Conservation (phyloP, 306 rosid species). For the Vigna unguiculata region DNA sequence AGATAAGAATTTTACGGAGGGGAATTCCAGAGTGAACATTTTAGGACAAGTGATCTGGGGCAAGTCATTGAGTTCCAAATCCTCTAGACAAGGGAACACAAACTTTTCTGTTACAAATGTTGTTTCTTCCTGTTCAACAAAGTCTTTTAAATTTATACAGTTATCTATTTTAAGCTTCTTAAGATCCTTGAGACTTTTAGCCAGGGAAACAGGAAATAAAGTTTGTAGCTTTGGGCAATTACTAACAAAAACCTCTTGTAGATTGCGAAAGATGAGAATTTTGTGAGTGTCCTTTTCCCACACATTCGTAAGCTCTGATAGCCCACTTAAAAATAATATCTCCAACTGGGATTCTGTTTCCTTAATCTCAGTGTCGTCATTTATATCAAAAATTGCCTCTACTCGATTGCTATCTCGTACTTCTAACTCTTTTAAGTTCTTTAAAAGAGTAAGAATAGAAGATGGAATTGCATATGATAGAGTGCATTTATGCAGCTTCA, state of each 20-base stretch:
- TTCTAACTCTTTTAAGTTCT: too few species aligned
- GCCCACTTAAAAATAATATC: neutral
- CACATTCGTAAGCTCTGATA: neutral
- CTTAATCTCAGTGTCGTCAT: neutral
- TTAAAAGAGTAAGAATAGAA: too few species aligned
- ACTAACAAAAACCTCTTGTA: neutral
- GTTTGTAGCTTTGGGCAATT: neutral
- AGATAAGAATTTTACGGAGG: too few species aligned
- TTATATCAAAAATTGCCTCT: constrained; percentile 3
- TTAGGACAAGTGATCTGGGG: too few species aligned
- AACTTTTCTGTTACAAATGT: too few species aligned
- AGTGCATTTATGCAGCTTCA: too few species aligned
- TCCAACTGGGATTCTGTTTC: neutral
- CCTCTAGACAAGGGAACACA: too few species aligned
- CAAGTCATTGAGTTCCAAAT: too few species aligned
- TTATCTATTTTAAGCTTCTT: neutral
- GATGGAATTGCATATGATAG: too few species aligned
- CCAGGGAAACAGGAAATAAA: neutral
- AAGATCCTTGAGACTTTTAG: neutral
- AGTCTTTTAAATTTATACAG: neutral
- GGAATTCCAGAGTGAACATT: too few species aligned
- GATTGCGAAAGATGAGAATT: neutral
- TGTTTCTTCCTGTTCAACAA: too few species aligned
- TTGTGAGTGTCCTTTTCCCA: neutral
- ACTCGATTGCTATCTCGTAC: too few species aligned